A percentile compares a stretch with the other conserved stretches of the same genome.
phyloP scores from a whole-genome alignment of 805 yeast genomes.

The Yarrowia porcina region DNA sequence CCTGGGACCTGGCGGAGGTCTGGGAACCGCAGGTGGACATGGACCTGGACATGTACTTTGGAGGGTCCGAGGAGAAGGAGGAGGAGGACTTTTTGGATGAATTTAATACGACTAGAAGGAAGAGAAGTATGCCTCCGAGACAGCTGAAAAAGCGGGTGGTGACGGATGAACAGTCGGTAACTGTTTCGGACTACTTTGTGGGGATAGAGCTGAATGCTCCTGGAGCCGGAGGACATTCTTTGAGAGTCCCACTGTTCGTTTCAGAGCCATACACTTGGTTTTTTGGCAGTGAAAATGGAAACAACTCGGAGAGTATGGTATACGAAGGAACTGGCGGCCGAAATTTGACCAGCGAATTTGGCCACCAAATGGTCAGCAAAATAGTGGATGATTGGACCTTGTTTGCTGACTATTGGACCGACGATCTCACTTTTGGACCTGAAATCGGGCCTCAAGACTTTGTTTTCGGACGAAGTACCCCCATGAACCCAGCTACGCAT shows the following conservation, averaged over 20 bases:
- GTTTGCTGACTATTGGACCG: constrained; percentile 20
- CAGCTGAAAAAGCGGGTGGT: constrained; percentile 3
- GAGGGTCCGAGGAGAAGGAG: neutral
- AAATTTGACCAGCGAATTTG: neutral
- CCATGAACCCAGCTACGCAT: neutral
- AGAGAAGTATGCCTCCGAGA: neutral
- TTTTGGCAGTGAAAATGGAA: neutral
- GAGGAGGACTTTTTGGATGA: neutral
- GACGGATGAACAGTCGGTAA: neutral
- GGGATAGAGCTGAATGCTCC: neutral
- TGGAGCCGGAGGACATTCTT: neutral
- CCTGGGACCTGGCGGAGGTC: constrained; percentile 2
- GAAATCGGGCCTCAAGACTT: neutral
- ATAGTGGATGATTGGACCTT: constrained; percentile 2
- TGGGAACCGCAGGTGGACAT: neutral
- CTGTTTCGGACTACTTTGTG: neutral
- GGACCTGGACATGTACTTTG: neutral
- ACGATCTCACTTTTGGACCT: neutral
- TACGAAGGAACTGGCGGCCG: neutral
- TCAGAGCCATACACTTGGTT: constrained; percentile 2
- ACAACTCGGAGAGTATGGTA: neutral
- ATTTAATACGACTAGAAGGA: neutral
- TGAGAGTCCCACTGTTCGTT: neutral
- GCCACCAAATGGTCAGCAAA: neutral
- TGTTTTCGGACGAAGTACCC: neutral